Base-by-base conservation (phyloP, 495 filamentous ascomycete genomes). In the Paragyromitra xinjiangensis region DNA sequence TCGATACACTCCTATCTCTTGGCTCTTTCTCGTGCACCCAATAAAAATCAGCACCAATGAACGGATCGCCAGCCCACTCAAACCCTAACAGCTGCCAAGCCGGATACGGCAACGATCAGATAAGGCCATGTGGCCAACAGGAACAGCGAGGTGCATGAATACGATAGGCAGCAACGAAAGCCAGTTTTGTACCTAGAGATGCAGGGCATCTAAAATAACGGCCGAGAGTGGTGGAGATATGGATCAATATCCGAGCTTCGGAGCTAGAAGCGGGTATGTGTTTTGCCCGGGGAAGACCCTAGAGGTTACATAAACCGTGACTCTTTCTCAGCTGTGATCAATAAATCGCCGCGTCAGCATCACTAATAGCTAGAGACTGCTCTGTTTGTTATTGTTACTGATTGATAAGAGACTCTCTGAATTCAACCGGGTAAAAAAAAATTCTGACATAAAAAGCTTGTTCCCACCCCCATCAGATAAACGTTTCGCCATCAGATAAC, bases 401-500 rank as follows among this genome's bases (percentile, higher is more conserved):
- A 63, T 64, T 71, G 69, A 68, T 61, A 55, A 74, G 44, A 58
- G 12, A 37, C 26, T 1, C 56, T 8, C n/a, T 34, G 26, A 73
- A 58, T 22, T 22, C 19, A 22, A 22, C 19, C 19, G 19, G 19
- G 19, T 22, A 22, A 22, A 22, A 22, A 22, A 12, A 40, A 68
- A 16, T 19, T 6, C 39, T 22, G 34, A n/a, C 29, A 51, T 53
- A 34, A 68, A 78, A 50, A 37, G 45, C 56, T 69, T 64, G 45
- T 68, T 40, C 40, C 40, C 65, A n/a, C 39, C 42, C 22, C 73
- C 55, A 76, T 76, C 73, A 64, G 73, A 76, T 76, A 76, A 76
- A 64, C 34, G 6, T 9, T 45, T 26, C 16, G 2, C 66, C 34
- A 79, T 71, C 73, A 78, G 73, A 78, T 78, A 79, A 78, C 66